Evolutionary conservation across 441 rosid species (phyloP).

Genomic region (Francoa sonchifolia): DNA sequence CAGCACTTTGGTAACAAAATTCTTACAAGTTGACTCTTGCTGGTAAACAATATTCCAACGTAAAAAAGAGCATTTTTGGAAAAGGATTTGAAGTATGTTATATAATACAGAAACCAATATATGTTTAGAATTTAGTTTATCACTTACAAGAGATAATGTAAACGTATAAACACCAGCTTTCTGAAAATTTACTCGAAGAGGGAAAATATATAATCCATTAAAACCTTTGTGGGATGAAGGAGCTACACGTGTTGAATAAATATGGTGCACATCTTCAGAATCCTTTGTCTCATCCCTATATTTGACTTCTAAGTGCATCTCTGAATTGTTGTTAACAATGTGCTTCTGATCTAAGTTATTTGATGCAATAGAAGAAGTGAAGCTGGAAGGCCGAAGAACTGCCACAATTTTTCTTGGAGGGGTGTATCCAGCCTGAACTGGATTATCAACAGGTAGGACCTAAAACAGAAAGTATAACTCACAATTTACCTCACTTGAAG

Average conservation of each 20-base stretch:
- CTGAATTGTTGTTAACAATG: conserved; percentile 27
- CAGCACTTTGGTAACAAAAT: conserved; percentile 23
- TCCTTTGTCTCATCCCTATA: conserved; percentile 12
- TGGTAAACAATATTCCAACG: conserved; percentile 10
- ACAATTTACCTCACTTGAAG: too few species aligned
- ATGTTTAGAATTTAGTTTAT: neutral
- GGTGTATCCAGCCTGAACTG: conserved; percentile 33
- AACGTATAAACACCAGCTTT: conserved; percentile 43
- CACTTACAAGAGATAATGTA: conserved; percentile 40
- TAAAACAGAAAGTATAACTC: too few species aligned
- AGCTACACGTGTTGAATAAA: conserved; percentile 16
- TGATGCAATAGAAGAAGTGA: conserved; percentile 20
- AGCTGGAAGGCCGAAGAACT: conserved; percentile 54
- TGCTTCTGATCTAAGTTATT: conserved; percentile 41
- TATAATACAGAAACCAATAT: neutral
- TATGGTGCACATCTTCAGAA: conserved; percentile 10
- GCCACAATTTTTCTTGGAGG: conserved; percentile 52
- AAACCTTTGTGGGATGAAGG: conserved; percentile 30
- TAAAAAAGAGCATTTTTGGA: conserved; percentile 8
- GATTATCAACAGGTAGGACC: conserved; percentile 28
- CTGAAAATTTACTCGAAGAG: conserved; percentile 28
- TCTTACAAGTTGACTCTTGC: conserved; percentile 26
- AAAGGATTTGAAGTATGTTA: conserved; percentile 1
- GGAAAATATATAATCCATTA: conserved; percentile 50
- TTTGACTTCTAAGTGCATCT: conserved; percentile 39